Percentiles rank a stretch among this genome's conserved stretches.
Conservation (phyloP, 2,329 filamentous ascomycete species). For the Ophiognomonia clavigignenti-juglandacearum region DNA sequence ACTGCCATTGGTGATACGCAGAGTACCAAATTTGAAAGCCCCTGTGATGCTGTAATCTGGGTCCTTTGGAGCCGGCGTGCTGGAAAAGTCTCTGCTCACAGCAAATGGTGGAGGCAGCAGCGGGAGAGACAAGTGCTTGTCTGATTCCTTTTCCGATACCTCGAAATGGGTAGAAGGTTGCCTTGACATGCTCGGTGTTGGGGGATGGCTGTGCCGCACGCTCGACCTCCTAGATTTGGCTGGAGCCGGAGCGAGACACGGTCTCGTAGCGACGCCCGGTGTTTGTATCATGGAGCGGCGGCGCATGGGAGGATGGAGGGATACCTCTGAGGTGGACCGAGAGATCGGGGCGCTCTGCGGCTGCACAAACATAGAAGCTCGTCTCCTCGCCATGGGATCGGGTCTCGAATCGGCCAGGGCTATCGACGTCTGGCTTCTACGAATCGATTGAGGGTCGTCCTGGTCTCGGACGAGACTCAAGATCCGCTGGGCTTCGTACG, state of each 20-base stretch:
- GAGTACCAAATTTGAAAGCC: slow-evolving; percentile 56
- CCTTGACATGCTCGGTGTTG: slow-evolving; percentile 33
- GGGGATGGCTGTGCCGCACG: slow-evolving; percentile 33
- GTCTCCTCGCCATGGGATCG: slow-evolving; percentile 26
- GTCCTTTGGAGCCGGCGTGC: slow-evolving; percentile 47
- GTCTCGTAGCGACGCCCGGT: slow-evolving; percentile 45
- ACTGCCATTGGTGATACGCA: slow-evolving; percentile 59
- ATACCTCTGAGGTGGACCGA: slow-evolving; percentile 42
- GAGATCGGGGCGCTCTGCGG: slow-evolving; percentile 26
- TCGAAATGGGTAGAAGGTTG: slow-evolving; percentile 33
- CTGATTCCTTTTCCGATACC: slow-evolving; percentile 21
- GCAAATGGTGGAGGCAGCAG: slow-evolving; percentile 16
- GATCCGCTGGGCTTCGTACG: slow-evolving; percentile 41
- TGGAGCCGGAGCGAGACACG: slow-evolving; percentile 18
- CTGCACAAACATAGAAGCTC: slow-evolving; percentile 25
- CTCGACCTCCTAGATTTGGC: slow-evolving; percentile 27
- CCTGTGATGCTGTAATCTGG: slow-evolving; percentile 56
- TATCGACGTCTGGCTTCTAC: slow-evolving; percentile 4
- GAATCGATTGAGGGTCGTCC: neutral
- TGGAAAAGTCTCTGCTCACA: slow-evolving; percentile 12
- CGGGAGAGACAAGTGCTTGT: slow-evolving; percentile 31
- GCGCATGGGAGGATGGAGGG: slow-evolving; percentile 42
- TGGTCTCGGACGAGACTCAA: slow-evolving; percentile 33
- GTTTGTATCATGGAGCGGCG: slow-evolving; percentile 43
- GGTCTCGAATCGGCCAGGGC: slow-evolving; percentile 16